These are phyloP conservation scores for Euclidium syriacum DNA, from an alignment of 345 rosid genomes.

Conservation along the genomic window DNA sequence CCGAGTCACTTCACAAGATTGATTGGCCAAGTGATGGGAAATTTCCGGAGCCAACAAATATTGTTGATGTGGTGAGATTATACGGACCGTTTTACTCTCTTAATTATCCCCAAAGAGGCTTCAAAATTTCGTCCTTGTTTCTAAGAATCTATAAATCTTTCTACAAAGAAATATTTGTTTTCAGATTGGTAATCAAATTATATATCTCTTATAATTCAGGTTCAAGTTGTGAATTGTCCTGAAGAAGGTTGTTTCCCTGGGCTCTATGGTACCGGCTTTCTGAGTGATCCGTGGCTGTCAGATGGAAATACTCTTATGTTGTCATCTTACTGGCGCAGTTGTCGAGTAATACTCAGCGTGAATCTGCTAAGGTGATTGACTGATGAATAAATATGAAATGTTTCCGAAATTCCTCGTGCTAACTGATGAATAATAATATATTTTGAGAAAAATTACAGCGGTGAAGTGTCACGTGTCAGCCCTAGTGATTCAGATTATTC, in stretches of 20 bases:
- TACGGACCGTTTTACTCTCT: neutral
- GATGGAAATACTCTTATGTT: slow-evolving; percentile 76
- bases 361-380: slow-evolving; percentile 56
- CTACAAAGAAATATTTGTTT: neutral
- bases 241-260: slow-evolving; percentile 84
- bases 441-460: slow-evolving; percentile 43
- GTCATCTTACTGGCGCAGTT: slow-evolving; percentile 69
- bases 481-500: slow-evolving; percentile 58
- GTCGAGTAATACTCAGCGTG: slow-evolving; percentile 63
- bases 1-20: slow-evolving; percentile 74
- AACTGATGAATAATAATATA: slow-evolving; percentile 14
- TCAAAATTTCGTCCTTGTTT: neutral
- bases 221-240: slow-evolving; percentile 61
- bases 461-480: slow-evolving; percentile 59
- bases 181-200: neutral
- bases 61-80: slow-evolving; percentile 67
- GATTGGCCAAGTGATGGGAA: slow-evolving; percentile 65
- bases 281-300: slow-evolving; percentile 77
- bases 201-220: slow-evolving; percentile 37
- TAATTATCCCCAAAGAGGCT: neutral
- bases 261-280: slow-evolving; percentile 52
- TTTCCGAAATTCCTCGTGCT: neutral
- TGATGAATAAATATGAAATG: slow-evolving; percentile 2
- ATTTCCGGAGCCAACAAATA: slow-evolving; percentile 33
- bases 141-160: neutral